Percentiles rank a stretch among this genome's conserved stretches.
Evolutionary conservation across 1,139 yeast species (phyloP).

Genomic region (Ogataea hybrid): DNA sequence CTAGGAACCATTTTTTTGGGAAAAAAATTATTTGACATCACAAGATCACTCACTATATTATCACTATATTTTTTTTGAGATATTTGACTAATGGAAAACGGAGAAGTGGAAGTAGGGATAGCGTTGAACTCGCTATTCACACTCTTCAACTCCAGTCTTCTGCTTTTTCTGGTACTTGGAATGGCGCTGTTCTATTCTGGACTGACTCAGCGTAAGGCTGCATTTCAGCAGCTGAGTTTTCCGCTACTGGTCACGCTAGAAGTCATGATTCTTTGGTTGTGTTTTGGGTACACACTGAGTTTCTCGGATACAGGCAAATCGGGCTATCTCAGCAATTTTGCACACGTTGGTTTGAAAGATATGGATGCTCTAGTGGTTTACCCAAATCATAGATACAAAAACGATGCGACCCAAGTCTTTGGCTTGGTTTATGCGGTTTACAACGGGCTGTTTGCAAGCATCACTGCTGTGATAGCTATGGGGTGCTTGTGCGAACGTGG

Average conservation of each 20-base stretch:
- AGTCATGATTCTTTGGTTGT: slow-evolving; percentile 51
- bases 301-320: slow-evolving; percentile 41
- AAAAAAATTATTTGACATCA: background rate
- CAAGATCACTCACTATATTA: background rate
- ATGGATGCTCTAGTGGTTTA: slow-evolving; percentile 27
- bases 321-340: slow-evolving; percentile 46
- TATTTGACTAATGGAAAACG: background rate
- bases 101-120: background rate
- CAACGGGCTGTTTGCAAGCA: slow-evolving; percentile 50
- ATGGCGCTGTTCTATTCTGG: slow-evolving; percentile 58
- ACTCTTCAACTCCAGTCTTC: slow-evolving; percentile 14
- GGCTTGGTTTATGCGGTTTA: slow-evolving; percentile 45
- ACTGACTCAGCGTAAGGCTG: slow-evolving; percentile 53
- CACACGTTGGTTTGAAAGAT: slow-evolving; percentile 42
- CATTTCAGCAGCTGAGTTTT: slow-evolving; percentile 52
- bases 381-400: slow-evolving; percentile 32
- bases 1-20: slow-evolving; percentile 59
- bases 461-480: slow-evolving; percentile 53
- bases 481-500: slow-evolving; percentile 64
- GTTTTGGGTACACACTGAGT: slow-evolving; percentile 58
- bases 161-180: slow-evolving; percentile 35
- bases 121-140: slow-evolving; percentile 19
- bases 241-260: slow-evolving; percentile 45
- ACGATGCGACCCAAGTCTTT: slow-evolving; percentile 32
- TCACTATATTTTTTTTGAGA: background rate